Conservation (phyloP, 257 asterid species). For the Cordia subcordata region DNA sequence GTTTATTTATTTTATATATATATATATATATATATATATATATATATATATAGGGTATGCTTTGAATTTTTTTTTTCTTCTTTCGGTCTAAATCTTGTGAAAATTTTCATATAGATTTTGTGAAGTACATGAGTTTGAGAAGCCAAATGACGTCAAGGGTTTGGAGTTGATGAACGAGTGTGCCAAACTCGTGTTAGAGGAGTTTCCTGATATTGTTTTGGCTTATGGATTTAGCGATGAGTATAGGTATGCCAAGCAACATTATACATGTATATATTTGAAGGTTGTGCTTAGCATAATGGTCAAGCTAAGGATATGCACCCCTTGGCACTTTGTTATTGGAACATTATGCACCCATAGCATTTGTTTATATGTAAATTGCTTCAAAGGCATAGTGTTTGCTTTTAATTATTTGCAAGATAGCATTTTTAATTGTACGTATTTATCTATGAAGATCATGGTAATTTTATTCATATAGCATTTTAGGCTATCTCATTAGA, state of each 20-base stretch:
- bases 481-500: neutral
- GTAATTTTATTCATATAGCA: too few species aligned
- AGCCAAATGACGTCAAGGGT: constrained; percentile 53
- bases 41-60: too few species aligned
- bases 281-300: neutral
- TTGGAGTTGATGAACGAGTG: constrained; percentile 74
- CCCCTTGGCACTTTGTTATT: neutral
- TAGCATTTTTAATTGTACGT: neutral
- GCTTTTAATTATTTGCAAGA: too few species aligned
- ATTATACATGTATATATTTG: neutral
- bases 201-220: constrained; percentile 69
- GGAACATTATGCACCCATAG: too few species aligned
- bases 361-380: too few species aligned
- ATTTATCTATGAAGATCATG: too few species aligned
- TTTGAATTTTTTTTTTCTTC: neutral
- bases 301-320: neutral
- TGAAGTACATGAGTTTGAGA: constrained; percentile 67
- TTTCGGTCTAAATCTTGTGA: neutral
- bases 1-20: too few species aligned
- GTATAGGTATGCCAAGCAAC: constrained; percentile 41
- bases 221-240: constrained; percentile 69
- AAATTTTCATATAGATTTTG: constrained; percentile 47
- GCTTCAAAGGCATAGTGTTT: too few species aligned
- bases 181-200: constrained; percentile 55
- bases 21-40: constrained; percentile 1